Percentiles rank a stretch among this genome's conserved stretches.
Conservation (phyloP, 768 basidiomycete genomes). For the Ramaria sp. region DNA sequence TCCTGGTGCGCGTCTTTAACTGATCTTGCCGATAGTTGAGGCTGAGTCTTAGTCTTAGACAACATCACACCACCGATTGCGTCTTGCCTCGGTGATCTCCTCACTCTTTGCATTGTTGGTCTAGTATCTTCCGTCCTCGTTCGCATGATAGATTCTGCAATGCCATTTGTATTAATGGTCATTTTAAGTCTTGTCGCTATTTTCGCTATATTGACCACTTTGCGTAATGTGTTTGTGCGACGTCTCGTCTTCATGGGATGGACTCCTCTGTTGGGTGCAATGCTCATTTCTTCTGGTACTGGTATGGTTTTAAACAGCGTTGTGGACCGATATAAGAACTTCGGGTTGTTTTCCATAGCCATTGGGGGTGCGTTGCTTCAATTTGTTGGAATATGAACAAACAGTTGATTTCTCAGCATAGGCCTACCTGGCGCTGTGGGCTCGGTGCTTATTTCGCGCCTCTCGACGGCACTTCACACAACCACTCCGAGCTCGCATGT, state of each 20-base stretch:
- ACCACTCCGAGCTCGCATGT: slow-evolving; percentile 22
- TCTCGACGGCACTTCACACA: slow-evolving; percentile 81
- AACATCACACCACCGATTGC: slow-evolving; percentile 96
- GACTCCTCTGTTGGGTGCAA: slow-evolving; percentile 83
- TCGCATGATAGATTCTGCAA: slow-evolving; percentile 46
- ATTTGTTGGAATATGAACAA: not conserved
- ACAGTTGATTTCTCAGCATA: slow-evolving; percentile 16
- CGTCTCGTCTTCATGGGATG: slow-evolving; percentile 78
- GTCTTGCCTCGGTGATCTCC: slow-evolving; percentile 82
- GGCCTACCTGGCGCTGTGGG: slow-evolving; percentile 86
- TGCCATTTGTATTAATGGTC: slow-evolving; percentile 47
- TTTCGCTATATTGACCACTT: slow-evolving; percentile 42
- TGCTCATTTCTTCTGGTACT: slow-evolving; percentile 78
- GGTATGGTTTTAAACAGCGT: slow-evolving; percentile 89
- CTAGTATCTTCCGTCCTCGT: slow-evolving; percentile 62
- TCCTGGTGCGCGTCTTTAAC: slow-evolving; percentile 47
- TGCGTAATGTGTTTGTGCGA: slow-evolving; percentile 56
- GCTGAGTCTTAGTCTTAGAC: slow-evolving; percentile 34
- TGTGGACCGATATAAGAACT: slow-evolving; percentile 79
- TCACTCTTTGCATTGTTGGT: slow-evolving; percentile 82
- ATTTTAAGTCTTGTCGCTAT: slow-evolving; percentile 37
- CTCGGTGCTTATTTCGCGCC: slow-evolving; percentile 80
- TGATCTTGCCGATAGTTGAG: not conserved
- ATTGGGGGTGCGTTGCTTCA: slow-evolving; percentile 54
- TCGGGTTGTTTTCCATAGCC: slow-evolving; percentile 76